Conservation (phyloP, 805 yeast species). For the Grigorovia yakushimaensis region DNA sequence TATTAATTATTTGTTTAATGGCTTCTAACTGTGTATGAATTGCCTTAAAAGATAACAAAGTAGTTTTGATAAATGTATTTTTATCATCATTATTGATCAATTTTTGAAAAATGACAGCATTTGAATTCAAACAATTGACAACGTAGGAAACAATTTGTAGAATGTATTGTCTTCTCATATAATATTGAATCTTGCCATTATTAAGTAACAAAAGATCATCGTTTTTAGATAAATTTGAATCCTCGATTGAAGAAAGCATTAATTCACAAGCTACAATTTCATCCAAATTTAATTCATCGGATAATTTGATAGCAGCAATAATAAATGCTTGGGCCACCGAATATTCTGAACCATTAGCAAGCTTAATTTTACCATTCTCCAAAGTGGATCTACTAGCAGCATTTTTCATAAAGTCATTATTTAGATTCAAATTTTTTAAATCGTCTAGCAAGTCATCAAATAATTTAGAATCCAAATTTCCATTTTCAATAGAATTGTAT, state of each 20-base stretch:
- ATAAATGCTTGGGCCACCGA: slow-evolving; percentile 59
- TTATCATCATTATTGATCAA: slow-evolving; percentile 10
- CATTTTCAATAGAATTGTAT: slow-evolving; percentile 37
- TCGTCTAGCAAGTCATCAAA: slow-evolving; percentile 35
- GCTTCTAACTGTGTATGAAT: slow-evolving; percentile 48
- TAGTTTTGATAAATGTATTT: slow-evolving; percentile 29
- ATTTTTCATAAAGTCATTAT: slow-evolving; percentile 33
- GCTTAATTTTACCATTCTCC: slow-evolving; percentile 36
- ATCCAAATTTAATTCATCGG: slow-evolving; percentile 65
- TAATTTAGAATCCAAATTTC: slow-evolving; percentile 16
- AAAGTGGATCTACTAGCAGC: slow-evolving; percentile 38
- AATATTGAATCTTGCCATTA: slow-evolving; percentile 58
- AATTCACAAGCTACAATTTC: slow-evolving; percentile 69
- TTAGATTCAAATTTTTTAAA: slow-evolving; percentile 34
- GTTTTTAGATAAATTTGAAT: slow-evolving; percentile 7
- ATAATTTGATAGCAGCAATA: slow-evolving; percentile 43
- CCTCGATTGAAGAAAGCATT: slow-evolving; percentile 33
- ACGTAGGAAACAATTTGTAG: slow-evolving; percentile 50
- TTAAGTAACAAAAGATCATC: slow-evolving; percentile 33
- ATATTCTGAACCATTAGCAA: slow-evolving; percentile 41
- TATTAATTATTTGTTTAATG: slow-evolving; percentile 43
- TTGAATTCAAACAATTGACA: slow-evolving; percentile 17
- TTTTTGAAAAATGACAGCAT: slow-evolving; percentile 9
- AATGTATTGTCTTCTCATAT: slow-evolving; percentile 61
- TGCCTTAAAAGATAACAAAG: slow-evolving; percentile 46